Conservation (phyloP, 179 eudicot genomes). For the Silene coronaria region DNA sequence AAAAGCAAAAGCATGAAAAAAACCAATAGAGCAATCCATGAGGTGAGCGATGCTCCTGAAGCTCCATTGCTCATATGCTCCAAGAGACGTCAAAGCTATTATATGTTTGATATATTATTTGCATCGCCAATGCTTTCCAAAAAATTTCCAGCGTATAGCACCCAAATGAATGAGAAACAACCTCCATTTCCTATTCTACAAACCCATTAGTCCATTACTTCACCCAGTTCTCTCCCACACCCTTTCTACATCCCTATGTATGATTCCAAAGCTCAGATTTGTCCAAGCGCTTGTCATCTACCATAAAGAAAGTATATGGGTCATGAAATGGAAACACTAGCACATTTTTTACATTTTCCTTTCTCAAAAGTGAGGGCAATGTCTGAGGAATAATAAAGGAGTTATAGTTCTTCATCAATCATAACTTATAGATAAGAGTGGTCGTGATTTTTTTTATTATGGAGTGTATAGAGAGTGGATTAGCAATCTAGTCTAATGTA, state of each 20-base stretch:
- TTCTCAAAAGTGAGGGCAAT: conserved; percentile 22
- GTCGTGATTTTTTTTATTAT: neutral
- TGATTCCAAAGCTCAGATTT: conserved; percentile 91
- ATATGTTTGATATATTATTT: conserved; percentile 52
- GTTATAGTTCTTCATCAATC: conserved; percentile 13
- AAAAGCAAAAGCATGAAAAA: conserved; percentile 48
- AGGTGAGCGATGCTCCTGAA: conserved; percentile 82
- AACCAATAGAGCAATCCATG: conserved; percentile 95
- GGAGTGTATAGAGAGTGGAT: neutral
- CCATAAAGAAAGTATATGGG: conserved; percentile 83
- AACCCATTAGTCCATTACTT: conserved; percentile 72
- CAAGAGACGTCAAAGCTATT: conserved; percentile 84
- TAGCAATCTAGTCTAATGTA: conserved; percentile 7
- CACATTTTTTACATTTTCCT: conserved; percentile 52
- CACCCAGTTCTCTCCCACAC: conserved; percentile 76
- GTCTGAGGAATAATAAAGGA: conserved; percentile 12
- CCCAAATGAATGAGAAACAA: conserved; percentile 56
- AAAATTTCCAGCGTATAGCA: conserved; percentile 61
- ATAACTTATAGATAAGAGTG: neutral
- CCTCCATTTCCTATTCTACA: conserved; percentile 52
- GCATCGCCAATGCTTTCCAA: conserved; percentile 62
- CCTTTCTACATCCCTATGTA: conserved; percentile 86
- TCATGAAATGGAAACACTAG: conserved; percentile 55
- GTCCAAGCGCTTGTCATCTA: conserved; percentile 98
- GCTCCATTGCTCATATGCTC: conserved; percentile 79